These are phyloP conservation scores for Macadamia integrifolia DNA, from an alignment of 164 flowering plant species.

Conservation along the genomic window DNA sequence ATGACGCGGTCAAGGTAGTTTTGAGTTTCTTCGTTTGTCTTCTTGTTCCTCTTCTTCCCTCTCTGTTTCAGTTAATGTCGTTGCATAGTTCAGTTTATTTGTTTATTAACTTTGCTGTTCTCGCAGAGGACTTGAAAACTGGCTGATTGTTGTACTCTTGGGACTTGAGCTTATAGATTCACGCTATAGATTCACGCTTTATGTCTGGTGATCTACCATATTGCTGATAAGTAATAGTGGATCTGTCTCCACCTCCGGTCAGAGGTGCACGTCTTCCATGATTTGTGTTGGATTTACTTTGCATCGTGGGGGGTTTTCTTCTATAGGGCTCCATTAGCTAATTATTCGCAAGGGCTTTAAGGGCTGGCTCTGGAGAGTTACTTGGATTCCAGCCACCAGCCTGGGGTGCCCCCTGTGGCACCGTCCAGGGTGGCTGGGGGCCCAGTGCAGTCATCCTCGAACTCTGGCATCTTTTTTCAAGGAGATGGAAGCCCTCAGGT, in stretches of 20 bases:
- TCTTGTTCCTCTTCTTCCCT: neutral
- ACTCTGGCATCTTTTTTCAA: constrained; percentile 84
- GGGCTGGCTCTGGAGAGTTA: constrained; percentile 63
- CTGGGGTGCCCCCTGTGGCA: constrained; percentile 55
- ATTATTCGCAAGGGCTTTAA: constrained; percentile 2
- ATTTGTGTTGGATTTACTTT: neutral
- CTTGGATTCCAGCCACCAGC: constrained; percentile 56
- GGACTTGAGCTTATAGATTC: neutral
- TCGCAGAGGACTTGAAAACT: neutral
- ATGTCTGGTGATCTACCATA: constrained; percentile 2
- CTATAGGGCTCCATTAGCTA: neutral
- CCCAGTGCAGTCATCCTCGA: constrained; percentile 58
- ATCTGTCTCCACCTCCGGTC: neutral
- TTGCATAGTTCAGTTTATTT: neutral
- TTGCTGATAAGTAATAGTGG: neutral
- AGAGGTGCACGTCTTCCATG: neutral
- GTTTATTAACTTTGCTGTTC: neutral
- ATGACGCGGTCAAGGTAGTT: neutral
- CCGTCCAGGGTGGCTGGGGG: constrained; percentile 85
- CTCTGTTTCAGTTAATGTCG: neutral
- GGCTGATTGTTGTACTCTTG: constrained; percentile 1
- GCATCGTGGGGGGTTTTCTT: constrained; percentile 2
- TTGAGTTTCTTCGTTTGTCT: neutral
- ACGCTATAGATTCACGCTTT: neutral
- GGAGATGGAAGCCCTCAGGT: constrained; percentile 64